phyloP scores from a whole-genome alignment of 768 basidiomycete species.

The Tylopilus sp. region DNA sequence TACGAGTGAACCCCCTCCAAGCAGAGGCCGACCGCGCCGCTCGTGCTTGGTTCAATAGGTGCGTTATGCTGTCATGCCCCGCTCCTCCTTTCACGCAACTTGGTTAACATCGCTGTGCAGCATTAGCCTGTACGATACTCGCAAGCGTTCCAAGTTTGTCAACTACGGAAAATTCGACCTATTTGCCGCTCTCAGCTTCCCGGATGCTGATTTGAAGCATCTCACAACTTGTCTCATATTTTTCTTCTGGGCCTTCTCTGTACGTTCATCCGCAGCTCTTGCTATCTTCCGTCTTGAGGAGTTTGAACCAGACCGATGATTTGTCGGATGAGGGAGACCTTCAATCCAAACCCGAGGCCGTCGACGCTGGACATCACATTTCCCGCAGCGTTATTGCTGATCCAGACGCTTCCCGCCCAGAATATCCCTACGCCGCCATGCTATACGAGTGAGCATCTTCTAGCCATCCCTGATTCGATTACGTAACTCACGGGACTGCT shows the following conservation, averaged over 20 bases:
- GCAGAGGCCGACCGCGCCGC: slow-evolving; percentile 33
- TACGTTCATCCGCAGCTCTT: slow-evolving; percentile 10
- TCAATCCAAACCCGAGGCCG: slow-evolving; percentile 33
- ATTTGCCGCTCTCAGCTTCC: slow-evolving; percentile 37
- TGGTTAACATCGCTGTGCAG: slow-evolving; percentile 11
- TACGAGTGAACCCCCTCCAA: slow-evolving; percentile 32
- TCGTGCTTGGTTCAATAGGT: slow-evolving; percentile 35
- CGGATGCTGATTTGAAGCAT: slow-evolving; percentile 34
- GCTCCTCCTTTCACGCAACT: not conserved
- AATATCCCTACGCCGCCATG: slow-evolving; percentile 38
- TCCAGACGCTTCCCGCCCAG: slow-evolving; percentile 27
- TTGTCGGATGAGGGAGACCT: slow-evolving; percentile 36
- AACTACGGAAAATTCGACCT: slow-evolving; percentile 38
- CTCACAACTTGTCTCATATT: slow-evolving; percentile 36
- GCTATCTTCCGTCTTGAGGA: slow-evolving; percentile 1
- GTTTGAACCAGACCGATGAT: slow-evolving; percentile 31
- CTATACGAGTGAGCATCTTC: slow-evolving; percentile 33
- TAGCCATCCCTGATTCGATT: slow-evolving; percentile 3
- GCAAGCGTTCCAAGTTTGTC: slow-evolving; percentile 33
- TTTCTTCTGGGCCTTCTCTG: slow-evolving; percentile 39
- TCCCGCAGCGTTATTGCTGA: slow-evolving; percentile 29
- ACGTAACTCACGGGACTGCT: slow-evolving; percentile 5
- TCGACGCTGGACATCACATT: slow-evolving; percentile 32
- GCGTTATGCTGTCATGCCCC: slow-evolving; percentile 5
- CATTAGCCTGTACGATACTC: slow-evolving; percentile 33